Percentiles rank a stretch among this genome's conserved stretches.
Conservation (phyloP, 2,329 filamentous ascomycete genomes). For the Lasiodiplodia gonubiensis region DNA sequence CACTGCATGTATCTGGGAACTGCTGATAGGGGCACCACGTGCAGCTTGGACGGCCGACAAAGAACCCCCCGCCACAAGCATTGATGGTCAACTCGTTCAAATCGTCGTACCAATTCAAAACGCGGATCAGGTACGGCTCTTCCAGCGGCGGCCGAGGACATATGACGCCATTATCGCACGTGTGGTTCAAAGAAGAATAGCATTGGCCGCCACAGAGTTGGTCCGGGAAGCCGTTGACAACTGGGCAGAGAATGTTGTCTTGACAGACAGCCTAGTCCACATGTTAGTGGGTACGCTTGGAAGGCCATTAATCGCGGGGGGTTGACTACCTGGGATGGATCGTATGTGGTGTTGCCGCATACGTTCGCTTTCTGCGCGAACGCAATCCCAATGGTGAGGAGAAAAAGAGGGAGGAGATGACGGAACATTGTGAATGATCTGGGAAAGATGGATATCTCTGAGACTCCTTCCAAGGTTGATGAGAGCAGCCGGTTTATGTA, state of each 20-base stretch:
- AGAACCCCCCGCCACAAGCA: conserved; percentile 5
- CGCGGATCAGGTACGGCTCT: background rate
- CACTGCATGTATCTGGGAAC: background rate
- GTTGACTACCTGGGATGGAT: conserved; percentile 15
- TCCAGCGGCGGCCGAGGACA: background rate
- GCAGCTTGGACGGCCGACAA: background rate
- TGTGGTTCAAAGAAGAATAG: conserved; percentile 33
- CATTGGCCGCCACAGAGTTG: conserved; percentile 44
- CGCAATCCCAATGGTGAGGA: background rate
- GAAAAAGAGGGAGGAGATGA: background rate
- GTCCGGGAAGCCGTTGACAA: conserved; percentile 36
- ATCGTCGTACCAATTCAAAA: background rate
- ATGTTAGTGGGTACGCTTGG: background rate
- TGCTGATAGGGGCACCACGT: conserved; percentile 5
- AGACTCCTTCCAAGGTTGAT: background rate
- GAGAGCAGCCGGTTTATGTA: background rate
- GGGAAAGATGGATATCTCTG: background rate
- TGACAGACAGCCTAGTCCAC: background rate
- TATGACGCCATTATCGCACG: background rate
- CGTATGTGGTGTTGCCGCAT: conserved; percentile 8
- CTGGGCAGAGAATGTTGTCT: conserved; percentile 1
- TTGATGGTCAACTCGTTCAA: conserved; percentile 7
- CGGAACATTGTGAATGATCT: conserved; percentile 4
- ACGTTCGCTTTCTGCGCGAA: background rate
- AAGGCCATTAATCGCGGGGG: too few species aligned